Evolutionary conservation across 2,329 filamentous ascomycete species (phyloP), one percentile per base, ranked within the genome.

Genomic region (Arthrobotrys megalospora): DNA sequence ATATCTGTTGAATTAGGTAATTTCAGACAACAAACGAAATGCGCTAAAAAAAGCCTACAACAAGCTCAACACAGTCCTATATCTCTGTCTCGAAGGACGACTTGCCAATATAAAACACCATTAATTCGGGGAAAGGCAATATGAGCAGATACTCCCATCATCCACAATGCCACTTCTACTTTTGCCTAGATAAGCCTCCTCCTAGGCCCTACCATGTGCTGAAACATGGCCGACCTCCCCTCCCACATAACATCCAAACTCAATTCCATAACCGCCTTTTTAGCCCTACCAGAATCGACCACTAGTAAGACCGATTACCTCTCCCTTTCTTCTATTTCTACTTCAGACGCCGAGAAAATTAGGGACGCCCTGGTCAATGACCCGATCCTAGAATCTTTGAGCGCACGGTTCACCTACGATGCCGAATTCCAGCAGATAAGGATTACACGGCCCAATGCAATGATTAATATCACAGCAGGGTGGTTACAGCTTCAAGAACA

Each of bases 391-490:
- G 34, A 67, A 45, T 34, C 24, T 14, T 3, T 43, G 6, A 50
- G 3, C 8, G 70, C 63, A 5, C 32, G 71, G 21, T 76, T 76
- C 71, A 65, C 52, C 12, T 76, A 76, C 19, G 71, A 76, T 32
- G 12, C 63, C 34, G 53, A 64, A 14, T 69, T 68, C 19, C 10
- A 21, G 14, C 53, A 76, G 16, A 76, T 76, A n/a, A 34, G 71
- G 32, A 48, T 76, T 5, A 63, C 45, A 10, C 68, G 67, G n/a
- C 45, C 52, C 5, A 36, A 63, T 55, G 53, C 53, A 5, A 11
- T 76, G n/a, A 64, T 69, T 1, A 62, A 55, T 60, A 45, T 58
- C n/a, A 48, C 71, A 7, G 63, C 71, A 1, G 14, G 14, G 12
- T 76, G 71, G 71, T 21, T 76, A n/a, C 63, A 76, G 11, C 11